Base-by-base conservation (phyloP, 768 basidiomycete genomes). In the Kwoniella europaea region DNA sequence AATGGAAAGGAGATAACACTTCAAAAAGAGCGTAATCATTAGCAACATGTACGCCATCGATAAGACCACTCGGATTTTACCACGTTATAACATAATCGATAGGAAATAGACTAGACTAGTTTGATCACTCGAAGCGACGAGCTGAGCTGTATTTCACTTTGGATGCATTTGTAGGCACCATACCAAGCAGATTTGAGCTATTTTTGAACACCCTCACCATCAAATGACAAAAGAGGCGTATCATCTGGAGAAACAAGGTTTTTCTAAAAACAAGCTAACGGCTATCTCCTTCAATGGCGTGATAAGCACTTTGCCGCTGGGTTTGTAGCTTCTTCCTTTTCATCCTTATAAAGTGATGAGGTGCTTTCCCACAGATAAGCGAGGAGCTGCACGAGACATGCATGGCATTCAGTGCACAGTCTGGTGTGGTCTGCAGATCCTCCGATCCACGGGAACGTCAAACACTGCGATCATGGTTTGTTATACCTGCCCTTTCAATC, bases 21-120 rank as follows among this genome's bases (percentile, higher is more conserved):
- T 16, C 0, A 4, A 27, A 58, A 27, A 58, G 24, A 58, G 57
- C 57, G 57, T 35, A 58, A 58, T 58, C 15, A 27, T 58, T 27
- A 58, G 57, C 57, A 58, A 58, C 12, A 29, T 24, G 15, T 24
- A 27, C 57, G 57, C 57, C 57, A 58, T 58, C 57, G 57, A 58
- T 50, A 27, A 58, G 57, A 27, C 57, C 10, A 58, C 22, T 13
- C 46, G 46, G 46, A 18, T 2, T 50, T 50, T 50, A 50, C 46
- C 46, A 50, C 46, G 46, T 50, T 18, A 50, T 50, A 13, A 50
- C 46, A 50, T 50, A 13, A 50, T 18, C 12, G 46, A 50, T 50
- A 50, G 46, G 13, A 50, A 50, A 50, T 50, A 15, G 46, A 18
- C 27, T 27, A 27, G 27, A 27, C 27, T 27, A 27, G 27, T 27